Percentiles rank a stretch among this genome's conserved stretches.
Conservation (phyloP, 1,284 basidiomycete genomes). For the Ganoderma resinaceum region DNA sequence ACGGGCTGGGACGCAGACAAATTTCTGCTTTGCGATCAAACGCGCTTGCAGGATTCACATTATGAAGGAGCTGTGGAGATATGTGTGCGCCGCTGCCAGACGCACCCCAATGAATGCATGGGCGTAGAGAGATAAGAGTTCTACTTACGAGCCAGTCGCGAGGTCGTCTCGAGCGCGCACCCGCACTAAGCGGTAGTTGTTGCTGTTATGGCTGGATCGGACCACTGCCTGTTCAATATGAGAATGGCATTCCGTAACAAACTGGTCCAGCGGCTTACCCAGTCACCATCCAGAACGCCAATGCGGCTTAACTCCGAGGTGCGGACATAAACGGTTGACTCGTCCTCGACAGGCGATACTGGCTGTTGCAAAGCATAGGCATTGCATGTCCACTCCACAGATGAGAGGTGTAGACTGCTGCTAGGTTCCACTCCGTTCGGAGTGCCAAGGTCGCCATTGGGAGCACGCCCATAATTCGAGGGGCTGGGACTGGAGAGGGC, state of each 20-base stretch:
- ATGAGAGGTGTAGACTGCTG: conserved; percentile 15
- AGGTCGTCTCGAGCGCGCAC: conserved; percentile 60
- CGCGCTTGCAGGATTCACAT: conserved; percentile 46
- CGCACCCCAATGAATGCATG: not conserved
- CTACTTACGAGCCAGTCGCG: conserved; percentile 42
- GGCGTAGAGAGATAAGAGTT: not conserved
- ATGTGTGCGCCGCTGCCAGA: conserved; percentile 36
- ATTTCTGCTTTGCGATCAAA: conserved; percentile 38
- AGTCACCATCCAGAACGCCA: conserved; percentile 35
- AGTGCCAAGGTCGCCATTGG: conserved; percentile 20
- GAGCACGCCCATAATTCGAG: conserved; percentile 12
- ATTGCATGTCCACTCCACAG: conserved; percentile 24
- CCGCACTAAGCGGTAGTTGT: conserved; percentile 57
- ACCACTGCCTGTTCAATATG: conserved; percentile 24
- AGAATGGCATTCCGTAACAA: not conserved
- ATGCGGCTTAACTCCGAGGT: conserved; percentile 33
- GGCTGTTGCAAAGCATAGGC: conserved; percentile 43
- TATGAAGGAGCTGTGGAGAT: conserved; percentile 68
- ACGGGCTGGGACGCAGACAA: conserved; percentile 56
- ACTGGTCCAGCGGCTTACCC: conserved; percentile 61
- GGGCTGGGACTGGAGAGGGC: conserved; percentile 15
- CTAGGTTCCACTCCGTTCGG: conserved; percentile 6
- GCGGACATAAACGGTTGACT: conserved; percentile 33
- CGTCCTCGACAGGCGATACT: conserved; percentile 40
- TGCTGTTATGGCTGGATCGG: conserved; percentile 11